Evolutionary conservation across 2,329 filamentous ascomycete species (phyloP), one percentile per base, ranked within the genome.

Genomic region (Aspergillus caelatus): DNA sequence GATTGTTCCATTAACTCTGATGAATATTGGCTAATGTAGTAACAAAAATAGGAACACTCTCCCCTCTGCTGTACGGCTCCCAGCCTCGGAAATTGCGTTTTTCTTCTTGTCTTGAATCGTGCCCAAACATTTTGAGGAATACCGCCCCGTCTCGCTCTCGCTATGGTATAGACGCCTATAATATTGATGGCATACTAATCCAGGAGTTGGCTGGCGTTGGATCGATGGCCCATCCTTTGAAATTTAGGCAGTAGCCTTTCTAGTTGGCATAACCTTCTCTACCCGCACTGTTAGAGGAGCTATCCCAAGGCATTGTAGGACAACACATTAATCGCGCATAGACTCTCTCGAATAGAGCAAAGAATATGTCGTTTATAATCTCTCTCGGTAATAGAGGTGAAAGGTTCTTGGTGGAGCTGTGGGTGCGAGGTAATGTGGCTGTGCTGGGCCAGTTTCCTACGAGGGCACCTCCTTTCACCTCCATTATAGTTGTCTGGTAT

Each of bases 381-480:
- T n/a, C 8, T 19, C 0, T 41, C 0, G 0, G 19, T 41, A 4
- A n/a, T 41, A 16, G 16, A n/a, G 39, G 39, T n/a, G 16, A n/a
- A 41, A n/a, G 0, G 39, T 0, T n/a, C 16, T 19, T 41, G 7
- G 19, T n/a, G 16, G 8, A 41, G 39, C 16, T 10, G 16, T 8
- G 8, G 8, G 39, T 3, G 7, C 1, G 39, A 41, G 39, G 39
- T 10, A 9, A 9, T 9, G 36, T 36, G 16, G 16, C 8, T 10
- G 16, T 41, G 8, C 26, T 4, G 0, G 7, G 39, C 16, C 19
- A 41, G 16, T 41, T 41, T 41, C 39, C 1, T 19, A n/a, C 16
- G 7, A 3, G 16, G 2, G 3, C 16, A 9, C 16, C 19, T 19
- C 19, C 16, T 41, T n/a, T 19, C 16, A 2, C 16, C 9, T 1